A percentile compares a stretch with the other conserved stretches of the same genome.
Evolutionary conservation across 495 filamentous ascomycete genomes (phyloP).

Genomic region (Pseudomonodictys pantanalensis): DNA sequence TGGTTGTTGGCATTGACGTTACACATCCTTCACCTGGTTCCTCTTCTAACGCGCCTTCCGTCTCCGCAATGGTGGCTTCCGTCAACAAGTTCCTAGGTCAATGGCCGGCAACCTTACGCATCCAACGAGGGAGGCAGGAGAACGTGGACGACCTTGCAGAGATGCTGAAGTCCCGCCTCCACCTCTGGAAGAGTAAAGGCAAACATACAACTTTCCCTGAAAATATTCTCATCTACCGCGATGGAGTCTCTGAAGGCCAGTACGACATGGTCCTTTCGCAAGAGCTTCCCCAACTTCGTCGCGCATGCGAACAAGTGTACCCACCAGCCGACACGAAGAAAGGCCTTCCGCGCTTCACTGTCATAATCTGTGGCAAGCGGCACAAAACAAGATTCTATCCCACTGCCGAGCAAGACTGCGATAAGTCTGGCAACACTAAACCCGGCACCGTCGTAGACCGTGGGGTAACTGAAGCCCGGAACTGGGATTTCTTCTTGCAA

Average conservation of each 20-base stretch:
- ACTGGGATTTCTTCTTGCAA: slow-evolving; percentile 82
- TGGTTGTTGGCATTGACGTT: slow-evolving; percentile 84
- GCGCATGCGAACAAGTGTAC: slow-evolving; percentile 61
- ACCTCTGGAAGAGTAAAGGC: slow-evolving; percentile 54
- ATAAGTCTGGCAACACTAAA: slow-evolving; percentile 55
- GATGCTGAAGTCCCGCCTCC: slow-evolving; percentile 59
- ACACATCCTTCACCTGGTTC: slow-evolving; percentile 79
- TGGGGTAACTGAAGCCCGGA: slow-evolving; percentile 57
- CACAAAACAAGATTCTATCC: slow-evolving; percentile 88
- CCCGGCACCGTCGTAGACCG: slow-evolving; percentile 84
- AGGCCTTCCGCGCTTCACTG: slow-evolving; percentile 53
- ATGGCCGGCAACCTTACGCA: slow-evolving; percentile 63
- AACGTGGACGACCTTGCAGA: slow-evolving; percentile 53
- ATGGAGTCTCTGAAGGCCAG: slow-evolving; percentile 86
- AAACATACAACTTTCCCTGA: slow-evolving; percentile 54
- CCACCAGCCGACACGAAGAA: slow-evolving; percentile 35
- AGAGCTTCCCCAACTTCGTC: slow-evolving; percentile 56
- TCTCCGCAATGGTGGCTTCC: slow-evolving; percentile 72
- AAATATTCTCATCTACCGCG: slow-evolving; percentile 81
- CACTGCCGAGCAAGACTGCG: slow-evolving; percentile 45
- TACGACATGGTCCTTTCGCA: slow-evolving; percentile 57
- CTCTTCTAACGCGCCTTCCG: slow-evolving; percentile 57
- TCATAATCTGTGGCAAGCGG: slow-evolving; percentile 73
- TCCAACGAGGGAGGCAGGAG: slow-evolving; percentile 56
- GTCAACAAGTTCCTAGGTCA: slow-evolving; percentile 60